phyloP scores from a whole-genome alignment of 345 rosid genomes.

The Melastoma malabathricum region DNA sequence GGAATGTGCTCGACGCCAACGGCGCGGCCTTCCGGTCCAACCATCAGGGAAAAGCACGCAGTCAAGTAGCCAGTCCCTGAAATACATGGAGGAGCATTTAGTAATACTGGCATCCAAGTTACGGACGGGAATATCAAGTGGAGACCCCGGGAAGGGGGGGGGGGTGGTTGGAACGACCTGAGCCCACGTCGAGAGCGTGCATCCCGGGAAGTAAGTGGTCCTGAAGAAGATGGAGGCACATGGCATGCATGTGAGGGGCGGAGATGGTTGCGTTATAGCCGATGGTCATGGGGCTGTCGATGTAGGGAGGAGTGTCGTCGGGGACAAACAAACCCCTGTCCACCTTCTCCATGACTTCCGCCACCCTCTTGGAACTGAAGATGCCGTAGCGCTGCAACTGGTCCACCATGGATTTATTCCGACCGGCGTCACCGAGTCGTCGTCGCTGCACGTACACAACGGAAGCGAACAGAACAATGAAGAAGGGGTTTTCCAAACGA shows the following conservation, averaged over 20 bases:
- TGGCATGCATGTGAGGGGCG: conserved; percentile 99
- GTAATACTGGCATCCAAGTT: too few species aligned
- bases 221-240: conserved; percentile 76
- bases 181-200: conserved; percentile 91
- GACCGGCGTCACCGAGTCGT: conserved; percentile 32
- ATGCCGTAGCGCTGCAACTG: conserved; percentile 50
- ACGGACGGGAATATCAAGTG: too few species aligned
- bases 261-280: conserved; percentile 97
- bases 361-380: conserved; percentile 46
- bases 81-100: background rate
- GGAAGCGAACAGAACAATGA: background rate
- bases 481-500: too few species aligned
- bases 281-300: conserved; percentile 70
- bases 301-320: conserved; percentile 51
- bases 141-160: too few species aligned
- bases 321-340: conserved; percentile 86
- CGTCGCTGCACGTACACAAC: conserved; percentile 19
- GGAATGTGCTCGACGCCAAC: conserved; percentile 94
- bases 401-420: conserved; percentile 64
- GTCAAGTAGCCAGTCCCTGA: conserved; percentile 90
- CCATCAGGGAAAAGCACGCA: conserved; percentile 90
- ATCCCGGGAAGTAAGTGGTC: conserved; percentile 76
- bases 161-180: conserved; percentile 32
- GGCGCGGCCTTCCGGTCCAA: conserved; percentile 71
- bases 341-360: conserved; percentile 72